A percentile compares a stretch with the other conserved stretches of the same genome.
Evolutionary conservation across 2,329 filamentous ascomycete genomes (phyloP).

Genomic region (Penicillium sp.): DNA sequence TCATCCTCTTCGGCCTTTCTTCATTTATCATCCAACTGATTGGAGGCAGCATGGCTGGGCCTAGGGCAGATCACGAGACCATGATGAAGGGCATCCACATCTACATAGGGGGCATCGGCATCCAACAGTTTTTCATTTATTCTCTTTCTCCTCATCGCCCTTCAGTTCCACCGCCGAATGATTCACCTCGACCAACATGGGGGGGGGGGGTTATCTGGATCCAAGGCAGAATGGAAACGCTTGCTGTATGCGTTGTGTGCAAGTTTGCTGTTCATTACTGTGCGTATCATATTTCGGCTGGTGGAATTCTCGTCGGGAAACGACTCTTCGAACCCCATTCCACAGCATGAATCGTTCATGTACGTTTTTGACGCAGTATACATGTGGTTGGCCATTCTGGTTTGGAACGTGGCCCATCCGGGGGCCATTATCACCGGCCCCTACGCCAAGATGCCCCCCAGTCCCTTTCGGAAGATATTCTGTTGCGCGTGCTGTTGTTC

Average conservation of each 20-base stretch:
- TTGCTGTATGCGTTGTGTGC: neutral
- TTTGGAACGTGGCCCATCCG: neutral
- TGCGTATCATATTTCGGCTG: neutral
- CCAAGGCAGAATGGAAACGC: neutral
- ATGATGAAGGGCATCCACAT: constrained; percentile 20
- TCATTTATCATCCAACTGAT: neutral
- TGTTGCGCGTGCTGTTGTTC: no score
- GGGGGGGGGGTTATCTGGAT: neutral
- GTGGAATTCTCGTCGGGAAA: neutral
- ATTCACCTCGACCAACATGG: constrained; percentile 26
- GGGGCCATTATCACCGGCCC: neutral
- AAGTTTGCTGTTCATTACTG: neutral
- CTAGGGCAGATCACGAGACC: neutral
- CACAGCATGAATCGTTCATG: neutral
- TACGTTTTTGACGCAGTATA: neutral
- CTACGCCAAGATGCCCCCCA: neutral
- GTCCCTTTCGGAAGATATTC: no score
- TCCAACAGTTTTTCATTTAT: constrained; percentile 51
- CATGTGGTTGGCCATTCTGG: neutral
- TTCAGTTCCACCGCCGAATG: constrained; percentile 43
- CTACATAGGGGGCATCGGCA: constrained; percentile 30
- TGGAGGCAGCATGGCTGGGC: neutral
- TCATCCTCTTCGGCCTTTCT: neutral
- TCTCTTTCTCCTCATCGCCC: constrained; percentile 47
- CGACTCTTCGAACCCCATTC: neutral